Percentiles rank a stretch among this genome's conserved stretches.
These are phyloP conservation scores for Lactarius evosmus DNA, from an alignment of 768 basidiomycete genomes.

Conservation along the genomic window DNA sequence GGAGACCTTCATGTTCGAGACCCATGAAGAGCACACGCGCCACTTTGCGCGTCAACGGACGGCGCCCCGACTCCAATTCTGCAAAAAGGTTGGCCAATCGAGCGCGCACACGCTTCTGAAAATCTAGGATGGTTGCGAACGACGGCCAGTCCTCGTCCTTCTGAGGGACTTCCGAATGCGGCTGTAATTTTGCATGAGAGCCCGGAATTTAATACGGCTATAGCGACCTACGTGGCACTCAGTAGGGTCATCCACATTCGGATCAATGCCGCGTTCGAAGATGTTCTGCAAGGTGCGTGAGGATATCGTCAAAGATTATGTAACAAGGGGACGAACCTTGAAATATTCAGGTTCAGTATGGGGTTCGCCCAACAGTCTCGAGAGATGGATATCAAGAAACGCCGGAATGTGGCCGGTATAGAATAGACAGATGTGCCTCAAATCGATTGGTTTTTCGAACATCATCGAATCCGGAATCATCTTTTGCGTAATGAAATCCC, in stretches of 20 bases:
- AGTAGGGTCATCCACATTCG: slow-evolving; percentile 86
- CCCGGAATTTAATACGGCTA: slow-evolving; percentile 1
- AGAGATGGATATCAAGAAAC: slow-evolving; percentile 89
- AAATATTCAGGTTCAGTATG: slow-evolving; percentile 83
- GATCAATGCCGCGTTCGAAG: slow-evolving; percentile 95
- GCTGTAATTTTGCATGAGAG: slow-evolving; percentile 40
- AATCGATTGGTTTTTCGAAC: slow-evolving; percentile 85
- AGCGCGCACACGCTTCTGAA: slow-evolving; percentile 73
- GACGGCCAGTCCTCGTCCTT: slow-evolving; percentile 85
- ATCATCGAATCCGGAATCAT: slow-evolving; percentile 90
- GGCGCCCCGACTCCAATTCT: slow-evolving; percentile 54
- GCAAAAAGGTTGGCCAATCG: slow-evolving; percentile 70
- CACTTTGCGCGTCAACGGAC: slow-evolving; percentile 56
- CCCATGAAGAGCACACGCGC: slow-evolving; percentile 88
- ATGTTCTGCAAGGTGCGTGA: slow-evolving; percentile 47
- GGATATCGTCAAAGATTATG: not conserved
- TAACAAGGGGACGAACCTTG: slow-evolving; percentile 46
- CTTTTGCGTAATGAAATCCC: slow-evolving; percentile 78
- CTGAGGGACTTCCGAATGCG: slow-evolving; percentile 85
- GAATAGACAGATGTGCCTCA: slow-evolving; percentile 96
- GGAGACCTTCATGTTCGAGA: slow-evolving; percentile 86
- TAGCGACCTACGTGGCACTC: slow-evolving; percentile 67
- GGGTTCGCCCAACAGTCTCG: slow-evolving; percentile 66
- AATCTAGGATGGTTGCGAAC: slow-evolving; percentile 64
- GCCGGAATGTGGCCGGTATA: slow-evolving; percentile 93